These are phyloP conservation scores for Plectosphaerella cucumerina DNA, from an alignment of 2,329 filamentous ascomycete genomes.

Conservation along the genomic window DNA sequence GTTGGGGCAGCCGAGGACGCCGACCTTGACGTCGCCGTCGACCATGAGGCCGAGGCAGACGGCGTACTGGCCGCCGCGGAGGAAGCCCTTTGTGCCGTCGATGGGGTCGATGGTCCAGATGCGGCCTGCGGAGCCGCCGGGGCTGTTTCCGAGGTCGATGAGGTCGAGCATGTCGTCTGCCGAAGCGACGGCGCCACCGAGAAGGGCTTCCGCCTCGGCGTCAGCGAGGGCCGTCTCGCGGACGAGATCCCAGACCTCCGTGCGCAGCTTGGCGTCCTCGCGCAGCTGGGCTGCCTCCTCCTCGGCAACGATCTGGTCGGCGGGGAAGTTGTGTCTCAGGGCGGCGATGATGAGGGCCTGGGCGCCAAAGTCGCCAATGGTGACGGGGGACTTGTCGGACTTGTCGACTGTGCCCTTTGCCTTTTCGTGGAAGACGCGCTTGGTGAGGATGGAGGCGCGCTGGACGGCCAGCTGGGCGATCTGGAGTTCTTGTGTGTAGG, in stretches of 20 bases:
- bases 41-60: slow-evolving; percentile 90
- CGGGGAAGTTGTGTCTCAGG: slow-evolving; percentile 82
- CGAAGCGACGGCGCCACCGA: slow-evolving; percentile 65
- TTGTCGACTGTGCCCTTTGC: slow-evolving; percentile 93
- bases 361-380: slow-evolving; percentile 95
- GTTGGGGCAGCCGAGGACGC: slow-evolving; percentile 93
- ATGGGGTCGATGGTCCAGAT: slow-evolving; percentile 98
- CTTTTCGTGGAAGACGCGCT: slow-evolving; percentile 65
- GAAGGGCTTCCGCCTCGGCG: slow-evolving; percentile 56
- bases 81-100: slow-evolving; percentile 95
- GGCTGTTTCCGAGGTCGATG: slow-evolving; percentile 65
- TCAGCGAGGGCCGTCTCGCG: slow-evolving; percentile 66
- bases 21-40: slow-evolving; percentile 89
- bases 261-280: slow-evolving; percentile 61
- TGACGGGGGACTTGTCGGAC: slow-evolving; percentile 93
- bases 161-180: slow-evolving; percentile 64
- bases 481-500: slow-evolving; percentile 73
- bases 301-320: slow-evolving; percentile 89
- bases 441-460: slow-evolving; percentile 57
- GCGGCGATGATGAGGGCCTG: slow-evolving; percentile 94
- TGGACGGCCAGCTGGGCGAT: slow-evolving; percentile 87
- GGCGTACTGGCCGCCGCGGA: slow-evolving; percentile 94
- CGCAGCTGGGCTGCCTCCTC: slow-evolving; percentile 84
- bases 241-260: slow-evolving; percentile 78
- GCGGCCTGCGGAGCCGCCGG: slow-evolving; percentile 68